These are phyloP conservation scores for Trichoderma gamsii DNA, from an alignment of 495 filamentous ascomycete genomes.

Conservation along the genomic window DNA sequence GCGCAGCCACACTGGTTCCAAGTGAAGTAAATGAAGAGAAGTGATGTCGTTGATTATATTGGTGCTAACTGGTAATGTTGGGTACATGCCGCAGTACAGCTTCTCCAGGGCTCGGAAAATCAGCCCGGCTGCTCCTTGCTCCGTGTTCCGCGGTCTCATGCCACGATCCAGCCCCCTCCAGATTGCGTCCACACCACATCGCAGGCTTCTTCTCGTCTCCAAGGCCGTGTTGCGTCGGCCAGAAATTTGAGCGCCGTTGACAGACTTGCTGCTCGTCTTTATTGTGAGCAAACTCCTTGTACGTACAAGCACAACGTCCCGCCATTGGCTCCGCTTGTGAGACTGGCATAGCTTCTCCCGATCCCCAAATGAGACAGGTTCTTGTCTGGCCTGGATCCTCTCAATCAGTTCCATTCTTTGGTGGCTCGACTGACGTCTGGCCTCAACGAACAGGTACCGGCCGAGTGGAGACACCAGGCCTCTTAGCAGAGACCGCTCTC, in stretches of 20 bases:
- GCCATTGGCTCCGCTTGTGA: constrained; percentile 6
- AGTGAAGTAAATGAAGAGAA: background rate
- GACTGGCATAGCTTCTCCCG: constrained; percentile 7
- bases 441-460: constrained; percentile 7
- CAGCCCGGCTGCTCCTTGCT: background rate
- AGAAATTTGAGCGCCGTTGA: background rate
- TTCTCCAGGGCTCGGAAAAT: background rate
- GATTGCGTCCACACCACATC: background rate
- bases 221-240: background rate
- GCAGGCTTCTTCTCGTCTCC: background rate
- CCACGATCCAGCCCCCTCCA: background rate
- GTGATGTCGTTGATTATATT: background rate
- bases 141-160: background rate
- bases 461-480: background rate
- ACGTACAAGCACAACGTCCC: background rate
- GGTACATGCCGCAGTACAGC: background rate
- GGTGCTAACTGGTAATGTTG: background rate
- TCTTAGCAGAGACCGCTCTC: background rate
- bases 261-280: background rate
- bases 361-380: constrained; percentile 5
- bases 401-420: background rate
- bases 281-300: too few species aligned
- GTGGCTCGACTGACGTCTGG: constrained; percentile 8
- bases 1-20: background rate
- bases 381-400: background rate